Conservation (phyloP, 345 rosid species). For the Mercurialis annua region DNA sequence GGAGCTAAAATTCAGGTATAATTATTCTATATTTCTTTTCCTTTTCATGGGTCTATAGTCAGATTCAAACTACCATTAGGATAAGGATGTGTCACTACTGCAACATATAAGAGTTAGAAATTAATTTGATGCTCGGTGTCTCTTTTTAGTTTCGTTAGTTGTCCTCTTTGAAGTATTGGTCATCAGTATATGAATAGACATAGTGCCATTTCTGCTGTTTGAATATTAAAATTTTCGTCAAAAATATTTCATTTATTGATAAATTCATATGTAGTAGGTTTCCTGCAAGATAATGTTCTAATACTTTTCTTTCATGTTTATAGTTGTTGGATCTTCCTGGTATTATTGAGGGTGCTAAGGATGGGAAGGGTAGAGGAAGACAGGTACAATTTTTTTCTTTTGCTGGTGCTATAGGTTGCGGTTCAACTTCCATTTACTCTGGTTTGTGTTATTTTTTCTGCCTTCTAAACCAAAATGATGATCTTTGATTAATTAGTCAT, state of each 20-base stretch:
- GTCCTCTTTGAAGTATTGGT: background rate
- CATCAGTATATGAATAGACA: background rate
- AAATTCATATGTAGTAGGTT: background rate
- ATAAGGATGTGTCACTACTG: background rate
- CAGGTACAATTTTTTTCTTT: slow-evolving; percentile 47
- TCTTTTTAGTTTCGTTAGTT: background rate
- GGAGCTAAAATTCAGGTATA: slow-evolving; percentile 98
- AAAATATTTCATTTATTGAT: background rate
- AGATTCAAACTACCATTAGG: background rate
- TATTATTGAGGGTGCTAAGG: slow-evolving; percentile 99
- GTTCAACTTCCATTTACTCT: background rate
- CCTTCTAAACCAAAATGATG: background rate
- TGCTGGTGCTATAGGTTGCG: background rate
- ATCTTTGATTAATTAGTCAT: background rate
- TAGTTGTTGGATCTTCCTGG: slow-evolving; percentile 98
- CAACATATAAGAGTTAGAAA: background rate
- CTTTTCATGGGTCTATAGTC: background rate
- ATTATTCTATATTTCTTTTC: background rate
- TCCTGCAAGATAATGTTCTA: background rate
- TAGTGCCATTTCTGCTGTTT: background rate
- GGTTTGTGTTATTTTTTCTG: background rate
- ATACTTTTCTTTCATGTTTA: slow-evolving; percentile 10
- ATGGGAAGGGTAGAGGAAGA: slow-evolving; percentile 98
- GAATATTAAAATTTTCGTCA: background rate
- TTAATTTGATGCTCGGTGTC: background rate